Conservation (phyloP, 805 yeast species). For the Cyberlindnera samutprakarnensis region DNA sequence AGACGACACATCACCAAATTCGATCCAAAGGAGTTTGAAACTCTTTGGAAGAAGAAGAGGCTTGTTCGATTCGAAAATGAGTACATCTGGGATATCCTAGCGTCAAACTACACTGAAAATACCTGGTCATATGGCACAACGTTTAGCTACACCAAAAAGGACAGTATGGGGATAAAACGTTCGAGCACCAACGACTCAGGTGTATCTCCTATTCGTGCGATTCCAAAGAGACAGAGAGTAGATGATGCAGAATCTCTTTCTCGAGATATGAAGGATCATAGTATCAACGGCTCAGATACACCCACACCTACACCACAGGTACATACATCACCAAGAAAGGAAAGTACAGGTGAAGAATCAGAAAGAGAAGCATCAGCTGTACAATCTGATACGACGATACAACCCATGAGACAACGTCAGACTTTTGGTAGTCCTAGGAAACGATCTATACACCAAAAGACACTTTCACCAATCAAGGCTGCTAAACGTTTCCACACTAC, state of each 20-base stretch:
- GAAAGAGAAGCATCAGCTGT: slow-evolving; percentile 3
- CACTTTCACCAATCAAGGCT: slow-evolving; percentile 20
- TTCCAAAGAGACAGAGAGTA: slow-evolving; percentile 3
- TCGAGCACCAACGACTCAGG: no score
- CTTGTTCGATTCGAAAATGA: slow-evolving; percentile 7
- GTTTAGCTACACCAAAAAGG: slow-evolving; percentile 5
- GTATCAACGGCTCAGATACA: slow-evolving; percentile 1
- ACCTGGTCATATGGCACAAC: slow-evolving; percentile 12
- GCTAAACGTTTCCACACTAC: slow-evolving; percentile 12
- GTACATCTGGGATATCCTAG: slow-evolving; percentile 18
- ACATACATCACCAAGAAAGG: neutral
- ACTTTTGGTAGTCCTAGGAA: slow-evolving; percentile 20
- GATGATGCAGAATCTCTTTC: slow-evolving; percentile 9
- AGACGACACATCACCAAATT: slow-evolving; percentile 15
- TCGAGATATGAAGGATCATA: slow-evolving; percentile 11
- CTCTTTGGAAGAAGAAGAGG: slow-evolving; percentile 12
- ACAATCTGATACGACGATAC: no score
- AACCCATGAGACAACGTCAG: neutral
- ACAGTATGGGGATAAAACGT: slow-evolving; percentile 4
- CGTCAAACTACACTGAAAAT: slow-evolving; percentile 4
- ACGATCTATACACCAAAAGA: slow-evolving; percentile 13
- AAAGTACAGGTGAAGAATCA: neutral
- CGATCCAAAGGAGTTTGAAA: slow-evolving; percentile 9
- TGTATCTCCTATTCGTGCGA: no score
- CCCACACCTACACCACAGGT: neutral